Evolutionary conservation across 257 asterid species (phyloP), one percentile per base, ranked within the genome.

Genomic region (Avicennia marina): DNA sequence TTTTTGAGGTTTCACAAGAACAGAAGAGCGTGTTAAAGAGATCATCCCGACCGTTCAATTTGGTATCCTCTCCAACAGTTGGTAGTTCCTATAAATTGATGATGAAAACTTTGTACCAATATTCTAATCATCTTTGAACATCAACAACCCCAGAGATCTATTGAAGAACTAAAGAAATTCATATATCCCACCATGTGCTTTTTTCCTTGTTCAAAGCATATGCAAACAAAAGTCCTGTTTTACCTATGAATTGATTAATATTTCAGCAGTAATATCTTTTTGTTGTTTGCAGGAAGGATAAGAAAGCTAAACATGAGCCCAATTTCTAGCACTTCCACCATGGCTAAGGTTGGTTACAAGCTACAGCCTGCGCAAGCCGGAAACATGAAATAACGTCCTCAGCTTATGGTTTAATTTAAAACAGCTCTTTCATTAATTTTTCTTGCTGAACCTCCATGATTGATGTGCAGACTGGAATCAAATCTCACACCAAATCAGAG

Each of bases 201-300:
- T n/a, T n/a, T n/a, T n/a, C n/a, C n/a, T n/a, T n/a, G n/a, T n/a
- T n/a, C n/a, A n/a, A n/a, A n/a, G n/a, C n/a, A n/a, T n/a, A n/a
- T n/a, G n/a, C n/a, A n/a, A n/a, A n/a, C n/a, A n/a, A n/a, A n/a
- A n/a, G n/a, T n/a, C n/a, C n/a, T n/a, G n/a, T n/a, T n/a, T n/a
- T n/a, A n/a, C n/a, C n/a, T n/a, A n/a, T n/a, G n/a, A n/a, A n/a
- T n/a, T n/a, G n/a, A n/a, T n/a, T n/a, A n/a, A n/a, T n/a, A n/a
- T n/a, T n/a, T n/a, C n/a, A n/a, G n/a, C 5, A 20, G 13, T 48
- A 17, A 40, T 21, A 11, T 5, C 24, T 55, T 12, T 49, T 10
- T 54, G 10, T 52, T 22, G 24, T 51, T 61, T 83, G 81, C 90
- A 83, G 95, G 94, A 59, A 74, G 72, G 65, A 66, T 47, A 34